Evolutionary conservation across 1,139 yeast species (phyloP).

Genomic region (Kodamaea sp.): DNA sequence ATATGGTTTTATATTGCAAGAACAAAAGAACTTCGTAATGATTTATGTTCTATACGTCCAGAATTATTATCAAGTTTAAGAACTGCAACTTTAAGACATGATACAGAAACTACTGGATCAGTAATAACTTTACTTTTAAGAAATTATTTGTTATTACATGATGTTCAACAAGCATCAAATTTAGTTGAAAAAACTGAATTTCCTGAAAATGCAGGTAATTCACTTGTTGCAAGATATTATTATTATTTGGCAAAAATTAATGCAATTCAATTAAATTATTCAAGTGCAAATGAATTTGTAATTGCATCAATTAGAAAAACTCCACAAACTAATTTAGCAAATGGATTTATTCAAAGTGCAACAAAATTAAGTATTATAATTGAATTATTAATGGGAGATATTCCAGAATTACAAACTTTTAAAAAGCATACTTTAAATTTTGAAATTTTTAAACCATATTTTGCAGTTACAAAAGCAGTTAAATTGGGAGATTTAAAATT

Average conservation of each 20-base stretch:
- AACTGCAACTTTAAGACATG: constrained; percentile 89
- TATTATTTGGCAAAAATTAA: constrained; percentile 86
- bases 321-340: constrained; percentile 85
- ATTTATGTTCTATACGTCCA: constrained; percentile 61
- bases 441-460: constrained; percentile 56
- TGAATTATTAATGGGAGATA: constrained; percentile 93
- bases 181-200: constrained; percentile 85
- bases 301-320: constrained; percentile 94
- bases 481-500: constrained; percentile 84
- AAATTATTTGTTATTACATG: constrained; percentile 73
- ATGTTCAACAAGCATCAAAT: constrained; percentile 83
- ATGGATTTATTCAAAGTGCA: constrained; percentile 87
- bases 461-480: constrained; percentile 87
- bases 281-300: constrained; percentile 84
- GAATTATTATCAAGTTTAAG: constrained; percentile 71
- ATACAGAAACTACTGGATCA: constrained; percentile 85
- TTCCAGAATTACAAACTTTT: constrained; percentile 88
- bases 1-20: constrained; percentile 90
- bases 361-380: constrained; percentile 84
- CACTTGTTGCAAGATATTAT: constrained; percentile 87
- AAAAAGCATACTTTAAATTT: constrained; percentile 56
- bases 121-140: constrained; percentile 80
- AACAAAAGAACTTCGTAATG: constrained; percentile 65
- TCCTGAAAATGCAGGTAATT: constrained; percentile 81
- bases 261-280: constrained; percentile 90